These are phyloP conservation scores for Zymoseptoria brevis DNA, from an alignment of 2,329 filamentous ascomycete species.

Conservation along the genomic window DNA sequence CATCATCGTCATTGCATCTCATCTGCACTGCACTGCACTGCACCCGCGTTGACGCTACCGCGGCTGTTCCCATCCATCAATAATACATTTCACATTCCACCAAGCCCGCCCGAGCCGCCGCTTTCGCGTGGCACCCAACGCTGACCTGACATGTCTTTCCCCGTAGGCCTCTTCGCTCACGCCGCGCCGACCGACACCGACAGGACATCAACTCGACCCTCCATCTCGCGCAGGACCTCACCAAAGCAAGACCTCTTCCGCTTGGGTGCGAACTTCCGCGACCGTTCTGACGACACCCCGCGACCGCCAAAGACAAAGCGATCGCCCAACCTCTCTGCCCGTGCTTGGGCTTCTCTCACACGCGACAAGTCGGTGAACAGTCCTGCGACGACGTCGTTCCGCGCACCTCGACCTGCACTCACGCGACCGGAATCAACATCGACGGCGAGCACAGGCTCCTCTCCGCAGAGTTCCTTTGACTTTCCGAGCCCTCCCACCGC, in stretches of 20 bases:
- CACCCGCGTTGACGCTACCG: background rate
- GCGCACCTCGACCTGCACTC: conserved; percentile 4
- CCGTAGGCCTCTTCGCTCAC: conserved; percentile 18
- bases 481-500: conserved; percentile 6
- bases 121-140: conserved; percentile 6
- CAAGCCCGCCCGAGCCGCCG: background rate
- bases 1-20: background rate
- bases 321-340: conserved; percentile 9
- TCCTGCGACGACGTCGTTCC: background rate
- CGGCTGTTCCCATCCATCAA: background rate
- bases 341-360: conserved; percentile 14
- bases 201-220: background rate
- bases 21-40: background rate
- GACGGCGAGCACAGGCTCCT: conserved; percentile 5
- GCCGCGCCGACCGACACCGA: conserved; percentile 14
- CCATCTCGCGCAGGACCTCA: background rate
- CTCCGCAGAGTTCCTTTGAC: conserved; percentile 19
- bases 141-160: conserved; percentile 22
- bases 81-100: background rate
- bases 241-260: background rate
- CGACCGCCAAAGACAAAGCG: conserved; percentile 7
- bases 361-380: conserved; percentile 1
- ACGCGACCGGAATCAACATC: conserved; percentile 7
- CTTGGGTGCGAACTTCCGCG: background rate
- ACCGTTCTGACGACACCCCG: background rate